A percentile compares a stretch with the other conserved stretches of the same genome.
These are phyloP conservation scores for Piper longum DNA, from an alignment of 164 flowering plant genomes.

Conservation along the genomic window DNA sequence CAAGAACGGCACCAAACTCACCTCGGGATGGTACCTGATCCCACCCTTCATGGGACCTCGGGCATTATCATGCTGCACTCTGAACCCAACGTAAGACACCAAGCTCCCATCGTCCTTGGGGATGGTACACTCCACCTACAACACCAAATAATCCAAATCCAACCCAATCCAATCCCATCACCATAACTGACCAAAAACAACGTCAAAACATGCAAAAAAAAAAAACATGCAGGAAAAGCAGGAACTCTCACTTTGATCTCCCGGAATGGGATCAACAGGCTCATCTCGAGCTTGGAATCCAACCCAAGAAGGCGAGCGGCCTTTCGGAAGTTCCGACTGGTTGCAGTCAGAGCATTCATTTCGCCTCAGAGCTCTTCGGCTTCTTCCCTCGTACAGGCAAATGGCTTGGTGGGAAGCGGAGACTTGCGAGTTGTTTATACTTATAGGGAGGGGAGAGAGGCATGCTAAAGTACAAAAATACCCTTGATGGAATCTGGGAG, in stretches of 20 bases:
- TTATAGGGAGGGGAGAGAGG: too few species aligned
- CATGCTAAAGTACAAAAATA: too few species aligned
- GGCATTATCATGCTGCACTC: slow-evolving; percentile 8
- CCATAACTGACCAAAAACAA: too few species aligned
- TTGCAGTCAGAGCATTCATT: slow-evolving; percentile 72
- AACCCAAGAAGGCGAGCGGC: slow-evolving; percentile 61
- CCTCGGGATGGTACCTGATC: slow-evolving; percentile 95
- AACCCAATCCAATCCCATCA: neutral
- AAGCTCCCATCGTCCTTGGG: slow-evolving; percentile 84
- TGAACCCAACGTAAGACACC: slow-evolving; percentile 56
- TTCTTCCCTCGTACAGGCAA: too few species aligned
- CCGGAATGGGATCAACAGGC: slow-evolving; percentile 16
- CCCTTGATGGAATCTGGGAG: too few species aligned
- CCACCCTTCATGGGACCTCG: slow-evolving; percentile 85
- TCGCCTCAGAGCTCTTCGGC: neutral
- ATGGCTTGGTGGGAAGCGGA: too few species aligned
- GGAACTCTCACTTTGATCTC: neutral
- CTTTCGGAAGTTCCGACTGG: slow-evolving; percentile 51
- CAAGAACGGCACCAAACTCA: slow-evolving; percentile 1
- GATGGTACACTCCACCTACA: slow-evolving; percentile 87
- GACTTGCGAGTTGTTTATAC: too few species aligned
- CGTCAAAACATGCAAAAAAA: too few species aligned
- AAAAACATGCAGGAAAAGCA: neutral
- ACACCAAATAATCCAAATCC: neutral
- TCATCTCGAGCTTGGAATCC: slow-evolving; percentile 60